Evolutionary conservation across 257 asterid species (phyloP), one percentile per base, ranked within the genome.

Genomic region (Primulina eburnea): DNA sequence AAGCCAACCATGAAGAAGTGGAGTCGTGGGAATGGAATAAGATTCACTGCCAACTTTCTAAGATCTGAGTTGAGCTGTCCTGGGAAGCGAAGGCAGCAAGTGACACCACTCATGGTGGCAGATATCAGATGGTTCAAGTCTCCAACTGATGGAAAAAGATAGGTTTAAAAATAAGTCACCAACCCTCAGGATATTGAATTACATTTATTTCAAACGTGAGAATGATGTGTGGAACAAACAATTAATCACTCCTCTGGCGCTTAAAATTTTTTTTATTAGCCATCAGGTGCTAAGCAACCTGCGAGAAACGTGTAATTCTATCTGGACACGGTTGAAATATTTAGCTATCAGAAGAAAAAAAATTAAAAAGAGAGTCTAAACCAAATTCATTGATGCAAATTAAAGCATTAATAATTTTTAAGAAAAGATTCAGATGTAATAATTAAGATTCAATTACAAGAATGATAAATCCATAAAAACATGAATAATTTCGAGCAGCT

Each of bases 71-170:
- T 82, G 71, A 82, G 86, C 62, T 82, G 86, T 34, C 86, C 86
- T 0, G 86, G 86, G 78, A 82, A 82, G 18, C 86, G 86, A 33
- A 82, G 86, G 76, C 86, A 82, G 82, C 86, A 82, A n/a, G 86
- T 82, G 74, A 82, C 86, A 47, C 86, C 86, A 55, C 84, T 79
- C 87, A 82, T 79, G 67, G 87, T 82, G 28, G 87, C 87, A 65
- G 87, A 82, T 73, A 82, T 82, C 70, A 82, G 72, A 70, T 82
- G 86, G 78, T 82, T 82, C 77, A 82, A 59, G 77, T 82, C 87
- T 56, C 87, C 87, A 73, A 73, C 77, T 73, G 3, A 8, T 43
- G 4, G 30, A 4, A 60, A 6, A 24, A 14, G n/a, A 61, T 6
- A 47, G 26, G 21, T 16, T 6, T 6, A 8, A 8, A 32, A 12